phyloP scores from a whole-genome alignment of 2,329 filamentous ascomycete species.

The Alternaria atra region DNA sequence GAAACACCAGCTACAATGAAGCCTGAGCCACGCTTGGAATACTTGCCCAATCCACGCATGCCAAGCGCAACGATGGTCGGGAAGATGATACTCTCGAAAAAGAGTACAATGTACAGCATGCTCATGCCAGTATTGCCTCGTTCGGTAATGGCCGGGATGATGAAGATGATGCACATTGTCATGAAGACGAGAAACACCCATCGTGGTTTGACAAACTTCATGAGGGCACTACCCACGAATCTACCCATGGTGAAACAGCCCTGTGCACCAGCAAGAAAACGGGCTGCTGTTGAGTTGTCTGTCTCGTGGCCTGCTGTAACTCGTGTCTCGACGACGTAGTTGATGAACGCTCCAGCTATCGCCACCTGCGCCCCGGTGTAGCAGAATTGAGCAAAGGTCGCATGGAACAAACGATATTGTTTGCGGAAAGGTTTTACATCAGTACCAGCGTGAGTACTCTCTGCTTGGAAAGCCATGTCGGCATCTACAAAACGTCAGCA shows the following conservation, averaged over 20 bases:
- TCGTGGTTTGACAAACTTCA: constrained; percentile 73
- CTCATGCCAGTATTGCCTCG: constrained; percentile 63
- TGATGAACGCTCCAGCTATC: constrained; percentile 57
- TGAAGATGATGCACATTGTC: constrained; percentile 63
- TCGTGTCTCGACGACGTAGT: constrained; percentile 61
- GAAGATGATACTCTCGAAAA: constrained; percentile 85
- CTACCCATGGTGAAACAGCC: constrained; percentile 76
- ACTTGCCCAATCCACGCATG: constrained; percentile 76
- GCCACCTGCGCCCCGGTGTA: constrained; percentile 78
- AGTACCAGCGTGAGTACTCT: constrained; percentile 45
- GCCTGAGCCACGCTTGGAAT: constrained; percentile 79
- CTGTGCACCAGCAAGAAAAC: constrained; percentile 78
- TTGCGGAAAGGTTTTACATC: constrained; percentile 63
- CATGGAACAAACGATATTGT: constrained; percentile 78
- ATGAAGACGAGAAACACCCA: constrained; percentile 76
- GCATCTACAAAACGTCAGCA: constrained; percentile 26
- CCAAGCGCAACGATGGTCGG: constrained; percentile 83
- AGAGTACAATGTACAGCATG: constrained; percentile 76
- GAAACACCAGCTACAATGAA: constrained; percentile 76
- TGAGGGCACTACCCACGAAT: constrained; percentile 72
- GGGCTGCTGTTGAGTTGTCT: constrained; percentile 65
- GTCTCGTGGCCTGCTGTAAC: constrained; percentile 31
- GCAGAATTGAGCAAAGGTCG: constrained; percentile 78
- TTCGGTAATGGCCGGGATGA: constrained; percentile 63
- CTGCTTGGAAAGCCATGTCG: constrained; percentile 66